Percentiles rank a stretch among this genome's conserved stretches.
Conservation (phyloP, 2,329 filamentous ascomycete genomes). For the Colletotrichum australisinense region DNA sequence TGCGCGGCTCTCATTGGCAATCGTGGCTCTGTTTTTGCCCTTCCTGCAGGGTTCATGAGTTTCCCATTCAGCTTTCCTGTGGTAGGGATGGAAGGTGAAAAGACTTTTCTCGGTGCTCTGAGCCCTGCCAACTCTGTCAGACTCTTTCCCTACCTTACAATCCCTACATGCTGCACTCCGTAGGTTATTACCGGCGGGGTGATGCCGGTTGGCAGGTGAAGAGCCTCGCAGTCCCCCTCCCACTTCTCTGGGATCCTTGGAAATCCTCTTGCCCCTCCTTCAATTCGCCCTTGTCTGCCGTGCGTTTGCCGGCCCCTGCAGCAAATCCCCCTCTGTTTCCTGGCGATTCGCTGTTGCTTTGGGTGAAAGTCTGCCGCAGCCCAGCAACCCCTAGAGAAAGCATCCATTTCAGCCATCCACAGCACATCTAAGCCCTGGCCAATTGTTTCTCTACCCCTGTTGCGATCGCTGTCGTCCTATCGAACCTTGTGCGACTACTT, state of each 20-base stretch:
- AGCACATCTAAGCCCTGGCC: neutral
- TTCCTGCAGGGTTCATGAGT: neutral
- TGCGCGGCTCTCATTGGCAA: neutral
- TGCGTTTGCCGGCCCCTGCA: slow-evolving; percentile 19
- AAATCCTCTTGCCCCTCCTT: neutral
- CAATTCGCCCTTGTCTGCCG: neutral
- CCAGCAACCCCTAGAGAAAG: slow-evolving; percentile 24
- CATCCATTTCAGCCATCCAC: neutral
- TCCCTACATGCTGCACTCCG: neutral
- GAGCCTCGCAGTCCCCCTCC: slow-evolving; percentile 19
- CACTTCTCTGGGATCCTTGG: slow-evolving; percentile 2
- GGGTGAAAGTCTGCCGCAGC: slow-evolving; percentile 7
- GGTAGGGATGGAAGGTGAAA: neutral
- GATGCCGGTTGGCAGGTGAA: slow-evolving; percentile 31
- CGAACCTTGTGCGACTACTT: slow-evolving; percentile 15
- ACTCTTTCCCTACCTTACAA: neutral
- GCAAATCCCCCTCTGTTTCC: slow-evolving; percentile 10
- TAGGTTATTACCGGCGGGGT: slow-evolving; percentile 8
- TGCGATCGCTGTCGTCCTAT: slow-evolving; percentile 24
- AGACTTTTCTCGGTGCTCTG: neutral
- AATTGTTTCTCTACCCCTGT: neutral
- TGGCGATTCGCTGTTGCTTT: slow-evolving; percentile 19
- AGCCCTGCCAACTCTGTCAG: neutral
- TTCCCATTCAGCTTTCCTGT: neutral
- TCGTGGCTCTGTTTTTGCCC: neutral